Conservation (phyloP, 202 grass and related monocot genomes). For the Alloteropsis angusta region DNA sequence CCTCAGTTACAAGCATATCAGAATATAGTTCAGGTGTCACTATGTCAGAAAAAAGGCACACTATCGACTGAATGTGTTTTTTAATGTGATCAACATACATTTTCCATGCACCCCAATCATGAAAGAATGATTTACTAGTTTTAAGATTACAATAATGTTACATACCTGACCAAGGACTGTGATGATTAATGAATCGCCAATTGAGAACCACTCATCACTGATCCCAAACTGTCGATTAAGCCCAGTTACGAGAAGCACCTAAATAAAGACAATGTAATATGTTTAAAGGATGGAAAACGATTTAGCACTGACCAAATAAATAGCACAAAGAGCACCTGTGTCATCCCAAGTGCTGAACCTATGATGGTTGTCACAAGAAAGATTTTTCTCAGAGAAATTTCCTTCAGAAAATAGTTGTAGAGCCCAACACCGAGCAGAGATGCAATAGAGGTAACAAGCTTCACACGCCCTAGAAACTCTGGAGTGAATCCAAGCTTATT, state of each 20-base stretch:
- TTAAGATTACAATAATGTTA: conserved; percentile 1
- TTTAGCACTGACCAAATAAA: conserved; percentile 16
- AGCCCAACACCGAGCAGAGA: conserved; percentile 78
- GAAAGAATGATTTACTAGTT: neutral
- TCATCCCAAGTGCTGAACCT: conserved; percentile 93
- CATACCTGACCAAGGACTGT: conserved; percentile 92
- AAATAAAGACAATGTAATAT: conserved; percentile 24
- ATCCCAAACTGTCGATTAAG: conserved; percentile 82
- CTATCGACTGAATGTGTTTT: neutral
- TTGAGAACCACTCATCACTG: conserved; percentile 93
- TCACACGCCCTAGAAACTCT: conserved; percentile 93
- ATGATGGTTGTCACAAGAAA: conserved; percentile 82
- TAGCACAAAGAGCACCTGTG: conserved; percentile 49
- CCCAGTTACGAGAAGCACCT: conserved; percentile 87
- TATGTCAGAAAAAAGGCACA: neutral
- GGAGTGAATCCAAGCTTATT: conserved; percentile 95
- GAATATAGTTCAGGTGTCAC: neutral
- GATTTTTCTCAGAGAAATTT: conserved; percentile 85
- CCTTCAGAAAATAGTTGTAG: conserved; percentile 94
- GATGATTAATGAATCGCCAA: conserved; percentile 96
- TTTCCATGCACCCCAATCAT: neutral
- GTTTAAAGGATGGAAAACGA: conserved; percentile 21
- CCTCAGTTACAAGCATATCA: neutral
- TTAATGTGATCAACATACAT: neutral
- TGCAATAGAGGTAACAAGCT: conserved; percentile 90